Conservation (phyloP, 1,284 basidiomycete species). For the Trametes versicolor region DNA sequence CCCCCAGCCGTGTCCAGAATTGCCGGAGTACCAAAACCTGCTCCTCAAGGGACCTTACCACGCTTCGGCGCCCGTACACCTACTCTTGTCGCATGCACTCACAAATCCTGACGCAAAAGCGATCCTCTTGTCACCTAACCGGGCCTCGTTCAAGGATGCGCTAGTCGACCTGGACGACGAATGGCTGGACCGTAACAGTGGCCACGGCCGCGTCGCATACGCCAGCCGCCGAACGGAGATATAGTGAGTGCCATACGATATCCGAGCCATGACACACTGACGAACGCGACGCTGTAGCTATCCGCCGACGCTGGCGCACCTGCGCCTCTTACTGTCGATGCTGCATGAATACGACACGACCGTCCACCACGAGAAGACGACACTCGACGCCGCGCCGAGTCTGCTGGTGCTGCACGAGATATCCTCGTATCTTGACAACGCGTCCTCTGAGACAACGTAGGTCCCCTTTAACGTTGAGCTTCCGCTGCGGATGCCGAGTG, state of each 20-base stretch:
- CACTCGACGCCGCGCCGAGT: constrained; percentile 56
- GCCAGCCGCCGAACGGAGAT: constrained; percentile 59
- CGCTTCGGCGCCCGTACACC: constrained; percentile 51
- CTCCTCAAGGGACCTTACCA: constrained; percentile 49
- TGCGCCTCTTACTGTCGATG: constrained; percentile 63
- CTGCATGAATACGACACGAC: constrained; percentile 52
- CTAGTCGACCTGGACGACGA: constrained; percentile 62
- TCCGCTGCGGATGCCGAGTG: neutral
- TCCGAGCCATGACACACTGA: neutral
- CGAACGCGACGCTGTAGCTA: constrained; percentile 55
- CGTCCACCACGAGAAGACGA: constrained; percentile 46
- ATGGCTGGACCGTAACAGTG: constrained; percentile 59
- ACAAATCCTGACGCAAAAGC: constrained; percentile 47
- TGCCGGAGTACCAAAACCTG: constrained; percentile 46
- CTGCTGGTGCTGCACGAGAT: constrained; percentile 72
- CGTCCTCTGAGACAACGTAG: constrained; percentile 42
- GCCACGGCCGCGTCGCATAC: constrained; percentile 52
- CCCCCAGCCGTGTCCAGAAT: constrained; percentile 36
- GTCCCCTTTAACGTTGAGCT: neutral
- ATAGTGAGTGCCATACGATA: constrained; percentile 54
- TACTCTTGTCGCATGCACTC: constrained; percentile 56
- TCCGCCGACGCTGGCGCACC: constrained; percentile 67
- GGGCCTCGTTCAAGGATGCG: constrained; percentile 49
- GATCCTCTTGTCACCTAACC: constrained; percentile 64
- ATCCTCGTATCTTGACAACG: constrained; percentile 63